These are phyloP conservation scores for Hemerocallis citrina DNA, from an alignment of 106 monocot genomes.

Conservation along the genomic window DNA sequence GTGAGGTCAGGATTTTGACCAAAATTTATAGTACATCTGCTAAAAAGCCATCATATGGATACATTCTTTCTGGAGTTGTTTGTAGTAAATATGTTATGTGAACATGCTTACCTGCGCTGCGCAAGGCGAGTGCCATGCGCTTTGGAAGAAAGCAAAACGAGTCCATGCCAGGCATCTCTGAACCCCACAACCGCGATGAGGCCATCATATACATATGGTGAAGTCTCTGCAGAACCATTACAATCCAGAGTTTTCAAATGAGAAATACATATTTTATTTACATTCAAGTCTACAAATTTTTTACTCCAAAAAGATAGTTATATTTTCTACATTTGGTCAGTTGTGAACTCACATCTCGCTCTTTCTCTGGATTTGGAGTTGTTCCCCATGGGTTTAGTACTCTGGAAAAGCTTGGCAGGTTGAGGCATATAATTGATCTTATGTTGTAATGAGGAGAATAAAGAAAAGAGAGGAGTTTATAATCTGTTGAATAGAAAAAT, in stretches of 20 bases:
- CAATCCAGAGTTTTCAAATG: no score
- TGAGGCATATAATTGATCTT: slow-evolving; percentile 82
- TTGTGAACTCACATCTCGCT: slow-evolving; percentile 46
- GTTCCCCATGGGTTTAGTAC: slow-evolving; percentile 98
- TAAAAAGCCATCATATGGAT: no score
- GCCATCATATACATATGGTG: slow-evolving; percentile 73
- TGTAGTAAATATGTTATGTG: no score
- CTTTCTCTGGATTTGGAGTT: slow-evolving; percentile 51
- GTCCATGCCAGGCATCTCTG: slow-evolving; percentile 97
- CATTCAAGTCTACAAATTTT: no score
- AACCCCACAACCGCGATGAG: slow-evolving; percentile 92
- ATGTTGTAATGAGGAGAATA: no score
- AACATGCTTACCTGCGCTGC: slow-evolving; percentile 71
- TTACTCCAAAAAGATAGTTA: slow-evolving; percentile 5
- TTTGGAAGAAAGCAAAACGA: slow-evolving; percentile 71
- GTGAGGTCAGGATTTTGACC: no score
- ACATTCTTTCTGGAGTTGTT: no score
- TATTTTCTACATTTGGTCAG: not conserved
- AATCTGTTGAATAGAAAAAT: no score
- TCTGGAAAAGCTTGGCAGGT: slow-evolving; percentile 94
- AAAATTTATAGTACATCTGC: no score
- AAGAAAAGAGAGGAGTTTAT: no score
- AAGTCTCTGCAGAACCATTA: slow-evolving; percentile 52
- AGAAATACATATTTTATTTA: no score
- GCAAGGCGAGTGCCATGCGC: slow-evolving; percentile 94